Evolutionary conservation across 495 filamentous ascomycete species (phyloP).

Genomic region (Talaromyces stipitatus): DNA sequence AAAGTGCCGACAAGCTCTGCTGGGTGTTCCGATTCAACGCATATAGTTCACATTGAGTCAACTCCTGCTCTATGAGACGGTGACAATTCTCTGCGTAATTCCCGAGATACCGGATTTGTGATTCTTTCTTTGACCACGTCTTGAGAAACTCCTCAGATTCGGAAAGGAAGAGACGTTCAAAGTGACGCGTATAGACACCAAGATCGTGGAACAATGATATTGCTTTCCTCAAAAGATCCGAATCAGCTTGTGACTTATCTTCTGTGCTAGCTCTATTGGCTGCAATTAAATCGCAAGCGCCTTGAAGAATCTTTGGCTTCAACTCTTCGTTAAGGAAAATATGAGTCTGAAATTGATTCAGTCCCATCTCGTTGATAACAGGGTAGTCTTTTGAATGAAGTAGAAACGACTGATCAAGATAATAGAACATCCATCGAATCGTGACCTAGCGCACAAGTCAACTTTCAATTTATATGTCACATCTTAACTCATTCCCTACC

Average conservation of each 20-base stretch:
- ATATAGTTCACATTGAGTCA: slow-evolving; percentile 65
- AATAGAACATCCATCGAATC: slow-evolving; percentile 82
- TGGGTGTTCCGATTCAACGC: slow-evolving; percentile 77
- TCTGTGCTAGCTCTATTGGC: slow-evolving; percentile 54
- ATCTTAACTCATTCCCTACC: slow-evolving; percentile 34
- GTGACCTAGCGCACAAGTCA: slow-evolving; percentile 41
- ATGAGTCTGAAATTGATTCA: slow-evolving; percentile 48
- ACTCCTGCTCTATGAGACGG: slow-evolving; percentile 59
- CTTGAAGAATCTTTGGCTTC: slow-evolving; percentile 52
- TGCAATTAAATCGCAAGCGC: slow-evolving; percentile 67
- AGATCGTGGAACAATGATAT: slow-evolving; percentile 77
- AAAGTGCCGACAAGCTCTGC: slow-evolving; percentile 58
- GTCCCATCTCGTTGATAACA: slow-evolving; percentile 51
- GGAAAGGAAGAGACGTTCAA: slow-evolving; percentile 67
- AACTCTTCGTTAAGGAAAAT: slow-evolving; percentile 47
- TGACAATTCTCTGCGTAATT: slow-evolving; percentile 63
- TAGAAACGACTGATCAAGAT: slow-evolving; percentile 83
- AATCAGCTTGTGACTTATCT: slow-evolving; percentile 30
- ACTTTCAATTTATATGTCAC: neutral
- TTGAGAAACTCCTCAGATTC: slow-evolving; percentile 57
- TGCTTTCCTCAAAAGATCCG: slow-evolving; percentile 54
- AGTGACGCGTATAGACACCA: slow-evolving; percentile 65
- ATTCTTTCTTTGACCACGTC: slow-evolving; percentile 56
- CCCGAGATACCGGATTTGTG: slow-evolving; percentile 48
- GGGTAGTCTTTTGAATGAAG: slow-evolving; percentile 51